Conservation (phyloP, 306 rosid species). For the Inga oerstediana region DNA sequence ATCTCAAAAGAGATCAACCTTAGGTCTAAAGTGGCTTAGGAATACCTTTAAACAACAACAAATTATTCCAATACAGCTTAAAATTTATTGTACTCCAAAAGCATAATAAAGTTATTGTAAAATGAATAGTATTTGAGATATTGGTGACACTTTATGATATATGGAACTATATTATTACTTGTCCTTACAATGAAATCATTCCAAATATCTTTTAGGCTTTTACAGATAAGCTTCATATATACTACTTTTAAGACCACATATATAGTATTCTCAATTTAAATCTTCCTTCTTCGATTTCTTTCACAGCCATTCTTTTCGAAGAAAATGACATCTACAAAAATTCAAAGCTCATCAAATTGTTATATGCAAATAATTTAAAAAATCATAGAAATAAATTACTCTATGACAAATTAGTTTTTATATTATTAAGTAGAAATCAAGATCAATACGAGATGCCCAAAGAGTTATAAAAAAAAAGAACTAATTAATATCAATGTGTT, state of each 20-base stretch:
- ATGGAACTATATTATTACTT: background rate
- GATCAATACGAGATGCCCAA: too few relatives aligned
- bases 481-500: background rate
- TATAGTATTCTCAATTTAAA: background rate
- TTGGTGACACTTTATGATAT: background rate
- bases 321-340: background rate
- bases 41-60: too few relatives aligned
- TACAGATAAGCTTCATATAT: background rate
- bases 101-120: background rate
- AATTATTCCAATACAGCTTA: too few relatives aligned
- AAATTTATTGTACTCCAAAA: background rate
- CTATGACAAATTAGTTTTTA: background rate
- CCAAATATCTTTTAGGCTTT: background rate
- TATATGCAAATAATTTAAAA: background rate
- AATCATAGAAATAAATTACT: background rate
- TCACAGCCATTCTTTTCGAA: background rate
- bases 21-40: too few relatives aligned
- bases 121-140: background rate
- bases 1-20: too few relatives aligned
- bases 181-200: background rate
- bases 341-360: background rate
- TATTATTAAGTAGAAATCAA: too few relatives aligned
- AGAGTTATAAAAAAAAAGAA: too few relatives aligned
- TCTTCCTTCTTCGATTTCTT: background rate
- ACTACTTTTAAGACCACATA: background rate